Base-by-base conservation (phyloP, 2,329 filamentous ascomycete species). In the Arthrinium puccinioides region DNA sequence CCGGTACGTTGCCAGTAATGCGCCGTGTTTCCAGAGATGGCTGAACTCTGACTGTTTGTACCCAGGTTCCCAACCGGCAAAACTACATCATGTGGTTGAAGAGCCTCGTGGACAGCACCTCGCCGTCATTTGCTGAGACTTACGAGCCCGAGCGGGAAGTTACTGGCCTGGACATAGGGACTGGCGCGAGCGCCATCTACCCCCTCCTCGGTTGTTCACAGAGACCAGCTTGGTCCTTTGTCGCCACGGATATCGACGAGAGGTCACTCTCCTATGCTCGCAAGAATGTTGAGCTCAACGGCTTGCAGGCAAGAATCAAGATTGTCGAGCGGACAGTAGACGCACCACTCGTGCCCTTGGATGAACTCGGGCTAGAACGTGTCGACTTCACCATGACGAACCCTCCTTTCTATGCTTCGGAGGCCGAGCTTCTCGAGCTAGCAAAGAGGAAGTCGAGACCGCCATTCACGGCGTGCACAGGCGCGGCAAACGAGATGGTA, bases 41-140 rank as follows among this genome's bases (percentile, higher is more conserved):
- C 9, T 16, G 15, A 32, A 32, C 24, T 36, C 36, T 41, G 24
- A 36, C 28, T 21, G 18, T n/a, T 21, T 23, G 13, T 11, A 21
- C n/a, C n/a, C 18, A 74, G 73, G 68, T 77, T 2, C 70, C 73
- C 1, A 76, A 76, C 43, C 79, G 88, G 34, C 82, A 94, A 58
- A 92, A 90, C 53, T 98, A 98, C 57, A 77, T 97, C 15, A 66
- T 89, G 8, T 97, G 89, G 88, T 66, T 97, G 2, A 87, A 94
- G 51, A 70, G 74, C 4, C 72, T 98, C 0, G 56, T 97, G 6
- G 87, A 94, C 52, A 81, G 78, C 1, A 83, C 81, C 0, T 66
- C 64, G 0, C 82, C 77, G 46, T 47, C 44, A 2, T 39, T 38
- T 25, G 14, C 27, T 3, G 66, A 78, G 37, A 56, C 64, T 0